Evolutionary conservation across 2,329 filamentous ascomycete genomes (phyloP), one percentile per base, ranked within the genome.

Genomic region (Colletotrichum salicis): DNA sequence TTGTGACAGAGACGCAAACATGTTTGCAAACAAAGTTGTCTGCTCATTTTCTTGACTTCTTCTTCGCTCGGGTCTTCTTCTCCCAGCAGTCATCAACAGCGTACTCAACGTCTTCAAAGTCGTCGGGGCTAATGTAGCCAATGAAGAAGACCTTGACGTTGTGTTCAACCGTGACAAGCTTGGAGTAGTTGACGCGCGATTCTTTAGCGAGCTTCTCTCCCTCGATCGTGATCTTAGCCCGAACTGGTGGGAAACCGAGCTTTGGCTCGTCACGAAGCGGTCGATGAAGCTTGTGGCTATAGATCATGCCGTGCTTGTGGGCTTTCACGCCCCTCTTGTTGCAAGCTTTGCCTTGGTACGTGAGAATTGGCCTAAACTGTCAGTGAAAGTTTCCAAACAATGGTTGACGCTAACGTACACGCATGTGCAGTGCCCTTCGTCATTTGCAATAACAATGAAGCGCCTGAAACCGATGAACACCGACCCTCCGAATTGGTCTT

Each of bases 141-240:
- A 90, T 86, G 75, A 90, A 89, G 74, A 86, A 83, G n/a, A 90
- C 86, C 57, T 82, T 85, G 74, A 86, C 80, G 75, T 90, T 90
- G 79, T 90, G 88, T 77, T 90, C 87, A 31, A 90, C 82, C 3
- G 87, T 88, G 33, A 85, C 82, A 6, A 87, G 79, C 73, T 90
- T 90, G 5, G 86, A 85, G 77, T 90, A 90, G 78, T 90, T 89
- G 74, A 89, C 83, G 5, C 88, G 85, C 13, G 88, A 90, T 72
- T 87, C 84, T 35, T 74, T 81, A 12, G 81, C 81, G 7, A 90
- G 81, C 65, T 79, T 83, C 71, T 90, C 86, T 37, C 80, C 82
- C 15, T 80, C 78, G 4, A 81, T 79, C 24, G 77, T 80, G 24
- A 89, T 83, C 1, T 82, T 77, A 54, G 88, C 81, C 33, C 79